A percentile compares a stretch with the other conserved stretches of the same genome.
Evolutionary conservation across 1,284 basidiomycete species (phyloP).

Genomic region (Psilocybe mexicana): DNA sequence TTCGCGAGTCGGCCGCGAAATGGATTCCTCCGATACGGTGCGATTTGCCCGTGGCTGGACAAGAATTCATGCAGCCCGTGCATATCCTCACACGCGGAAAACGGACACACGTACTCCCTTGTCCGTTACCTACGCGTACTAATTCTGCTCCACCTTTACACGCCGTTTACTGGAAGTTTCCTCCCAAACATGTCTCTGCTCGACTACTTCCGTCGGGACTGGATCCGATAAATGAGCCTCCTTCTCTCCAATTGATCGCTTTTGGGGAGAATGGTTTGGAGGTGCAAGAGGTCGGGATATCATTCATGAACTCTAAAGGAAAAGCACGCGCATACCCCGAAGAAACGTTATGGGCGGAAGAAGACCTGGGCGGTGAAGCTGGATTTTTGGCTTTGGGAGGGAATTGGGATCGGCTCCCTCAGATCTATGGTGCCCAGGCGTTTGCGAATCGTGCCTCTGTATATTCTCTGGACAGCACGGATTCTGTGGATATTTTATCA

Average conservation of each 20-base stretch:
- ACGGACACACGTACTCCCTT: constrained; percentile 65
- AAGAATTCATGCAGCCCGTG: constrained; percentile 38
- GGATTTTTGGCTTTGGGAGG: constrained; percentile 68
- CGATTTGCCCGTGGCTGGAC: constrained; percentile 46
- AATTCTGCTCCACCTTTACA: constrained; percentile 49
- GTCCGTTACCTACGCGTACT: constrained; percentile 61
- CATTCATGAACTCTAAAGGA: constrained; percentile 40
- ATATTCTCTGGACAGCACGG: constrained; percentile 48
- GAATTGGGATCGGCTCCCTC: constrained; percentile 62
- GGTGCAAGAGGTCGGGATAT: constrained; percentile 61
- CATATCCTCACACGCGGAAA: constrained; percentile 70
- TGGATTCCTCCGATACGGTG: constrained; percentile 58
- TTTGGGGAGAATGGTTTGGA: constrained; percentile 71
- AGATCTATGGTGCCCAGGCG: constrained; percentile 41
- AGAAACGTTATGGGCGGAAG: constrained; percentile 54
- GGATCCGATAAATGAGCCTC: constrained; percentile 32
- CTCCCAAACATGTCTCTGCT: constrained; percentile 55
- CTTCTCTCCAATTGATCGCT: constrained; percentile 65
- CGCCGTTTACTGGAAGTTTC: constrained; percentile 56
- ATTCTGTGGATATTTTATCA: constrained; percentile 48
- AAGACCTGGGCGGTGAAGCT: constrained; percentile 63
- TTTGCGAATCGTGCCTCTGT: constrained; percentile 46
- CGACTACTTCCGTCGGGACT: constrained; percentile 40
- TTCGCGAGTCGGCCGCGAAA: constrained; percentile 39
- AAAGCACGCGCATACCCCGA: constrained; percentile 38